Conservation (phyloP, 2,329 filamentous ascomycete species). For the Hymenoscyphus repandus region DNA sequence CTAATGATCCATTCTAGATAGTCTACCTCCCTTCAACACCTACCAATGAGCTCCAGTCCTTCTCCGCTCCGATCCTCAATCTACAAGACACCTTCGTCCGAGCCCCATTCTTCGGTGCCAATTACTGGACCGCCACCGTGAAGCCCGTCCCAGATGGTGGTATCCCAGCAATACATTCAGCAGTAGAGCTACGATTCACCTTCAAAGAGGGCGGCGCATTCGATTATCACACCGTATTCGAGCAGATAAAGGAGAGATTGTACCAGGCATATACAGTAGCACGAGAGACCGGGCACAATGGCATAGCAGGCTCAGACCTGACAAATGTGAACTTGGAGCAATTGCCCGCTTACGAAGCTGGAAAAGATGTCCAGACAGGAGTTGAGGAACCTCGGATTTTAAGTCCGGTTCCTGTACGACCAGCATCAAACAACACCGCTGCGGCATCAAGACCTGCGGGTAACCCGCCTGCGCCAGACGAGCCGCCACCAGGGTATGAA, state of each 20-base stretch:
- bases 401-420: constrained; percentile 19
- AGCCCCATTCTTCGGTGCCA: constrained; percentile 88
- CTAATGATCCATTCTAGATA: constrained; percentile 48
- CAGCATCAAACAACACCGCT: constrained; percentile 22
- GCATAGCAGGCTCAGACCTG: constrained; percentile 45
- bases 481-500: constrained; percentile 87
- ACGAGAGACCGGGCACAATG: constrained; percentile 57
- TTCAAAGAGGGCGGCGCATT: constrained; percentile 96
- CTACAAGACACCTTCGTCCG: constrained; percentile 80
- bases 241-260: constrained; percentile 77
- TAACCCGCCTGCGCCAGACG: constrained; percentile 46
- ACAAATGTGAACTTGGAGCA: constrained; percentile 75
- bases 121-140: constrained; percentile 78
- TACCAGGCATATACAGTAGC: constrained; percentile 75
- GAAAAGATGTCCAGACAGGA: constrained; percentile 13
- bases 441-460: background rate
- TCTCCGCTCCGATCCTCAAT: constrained; percentile 82
- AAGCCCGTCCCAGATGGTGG: constrained; percentile 79
- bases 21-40: constrained; percentile 77
- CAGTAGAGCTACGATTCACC: constrained; percentile 75
- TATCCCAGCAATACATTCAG: constrained; percentile 67
- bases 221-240: constrained; percentile 80
- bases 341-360: constrained; percentile 78
- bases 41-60: constrained; percentile 68
- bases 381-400: constrained; percentile 20